Conservation (phyloP, 306 rosid species). For the Castanospermum australe region DNA sequence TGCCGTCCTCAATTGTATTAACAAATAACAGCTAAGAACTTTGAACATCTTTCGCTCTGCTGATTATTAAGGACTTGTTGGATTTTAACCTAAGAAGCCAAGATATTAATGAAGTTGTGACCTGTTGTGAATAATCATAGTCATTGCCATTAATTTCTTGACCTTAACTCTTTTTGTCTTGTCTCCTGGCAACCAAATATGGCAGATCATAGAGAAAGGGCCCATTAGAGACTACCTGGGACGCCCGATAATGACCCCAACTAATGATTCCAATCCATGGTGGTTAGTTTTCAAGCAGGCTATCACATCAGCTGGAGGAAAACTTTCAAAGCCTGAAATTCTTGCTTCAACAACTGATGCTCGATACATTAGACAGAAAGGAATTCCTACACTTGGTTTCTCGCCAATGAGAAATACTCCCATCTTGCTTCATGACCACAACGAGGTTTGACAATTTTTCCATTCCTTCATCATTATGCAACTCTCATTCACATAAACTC, state of each 20-base stretch:
- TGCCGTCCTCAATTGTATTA: background rate
- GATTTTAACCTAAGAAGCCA: background rate
- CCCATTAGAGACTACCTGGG: slow-evolving; percentile 69
- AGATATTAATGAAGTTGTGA: background rate
- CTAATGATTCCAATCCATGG: slow-evolving; percentile 88
- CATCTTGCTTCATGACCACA: slow-evolving; percentile 92
- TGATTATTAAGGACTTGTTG: background rate
- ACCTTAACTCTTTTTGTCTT: background rate
- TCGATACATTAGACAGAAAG: slow-evolving; percentile 62
- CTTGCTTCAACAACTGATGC: slow-evolving; percentile 84
- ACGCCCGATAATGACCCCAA: slow-evolving; percentile 60
- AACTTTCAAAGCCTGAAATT: slow-evolving; percentile 83
- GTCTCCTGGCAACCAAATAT: slow-evolving; percentile 24
- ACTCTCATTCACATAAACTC: background rate
- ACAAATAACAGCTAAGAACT: background rate
- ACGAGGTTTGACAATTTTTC: slow-evolving; percentile 58
- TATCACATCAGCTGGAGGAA: slow-evolving; percentile 64
- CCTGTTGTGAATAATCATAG: slow-evolving; percentile 7
- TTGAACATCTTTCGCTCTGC: background rate
- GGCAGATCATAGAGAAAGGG: slow-evolving; percentile 67
- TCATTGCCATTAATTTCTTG: slow-evolving; percentile 18
- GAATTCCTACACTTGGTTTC: slow-evolving; percentile 88
- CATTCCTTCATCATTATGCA: background rate
- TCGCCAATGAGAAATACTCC: slow-evolving; percentile 90
- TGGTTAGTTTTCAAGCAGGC: slow-evolving; percentile 82